A percentile compares a stretch with the other conserved stretches of the same genome.
These are phyloP conservation scores for Sicyos baderoa DNA, from an alignment of 306 rosid species.

Conservation along the genomic window DNA sequence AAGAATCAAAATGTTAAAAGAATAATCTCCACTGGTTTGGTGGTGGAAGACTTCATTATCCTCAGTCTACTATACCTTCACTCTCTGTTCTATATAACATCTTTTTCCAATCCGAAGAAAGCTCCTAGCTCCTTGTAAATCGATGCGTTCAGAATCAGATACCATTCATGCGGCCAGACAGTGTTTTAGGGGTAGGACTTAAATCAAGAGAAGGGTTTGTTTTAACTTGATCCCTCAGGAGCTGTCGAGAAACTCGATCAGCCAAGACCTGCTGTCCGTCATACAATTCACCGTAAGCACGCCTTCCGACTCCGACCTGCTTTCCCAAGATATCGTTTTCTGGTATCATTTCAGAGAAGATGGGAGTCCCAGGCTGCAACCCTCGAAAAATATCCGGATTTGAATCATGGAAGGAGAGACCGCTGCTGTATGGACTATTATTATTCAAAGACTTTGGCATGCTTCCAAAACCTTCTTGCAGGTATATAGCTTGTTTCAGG, in stretches of 20 bases:
- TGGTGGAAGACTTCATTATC: background rate
- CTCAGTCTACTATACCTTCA: background rate
- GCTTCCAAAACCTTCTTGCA: constrained; percentile 73
- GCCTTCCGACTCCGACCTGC: constrained; percentile 40
- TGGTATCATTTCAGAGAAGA: constrained; percentile 49
- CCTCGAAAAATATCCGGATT: constrained; percentile 63
- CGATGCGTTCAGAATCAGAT: constrained; percentile 29
- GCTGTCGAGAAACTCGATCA: constrained; percentile 76
- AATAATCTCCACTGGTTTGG: background rate
- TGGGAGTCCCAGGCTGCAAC: constrained; percentile 64
- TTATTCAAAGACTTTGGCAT: constrained; percentile 51
- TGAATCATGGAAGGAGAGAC: constrained; percentile 53
- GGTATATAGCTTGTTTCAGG: constrained; percentile 44
- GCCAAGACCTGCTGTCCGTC: constrained; percentile 88
- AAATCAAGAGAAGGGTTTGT: constrained; percentile 59
- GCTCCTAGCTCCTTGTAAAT: background rate
- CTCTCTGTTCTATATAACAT: background rate
- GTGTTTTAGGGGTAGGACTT: constrained; percentile 49
- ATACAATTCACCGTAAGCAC: constrained; percentile 38
- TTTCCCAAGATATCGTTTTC: constrained; percentile 57
- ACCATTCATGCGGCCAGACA: constrained; percentile 52
- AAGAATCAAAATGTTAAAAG: constrained; percentile 9
- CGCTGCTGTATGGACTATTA: constrained; percentile 40
- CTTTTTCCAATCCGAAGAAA: background rate
- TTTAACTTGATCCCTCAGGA: constrained; percentile 59